Evolutionary conservation across 2,329 filamentous ascomycete genomes (phyloP).

Genomic region (Exophiala phaeomuriformis): DNA sequence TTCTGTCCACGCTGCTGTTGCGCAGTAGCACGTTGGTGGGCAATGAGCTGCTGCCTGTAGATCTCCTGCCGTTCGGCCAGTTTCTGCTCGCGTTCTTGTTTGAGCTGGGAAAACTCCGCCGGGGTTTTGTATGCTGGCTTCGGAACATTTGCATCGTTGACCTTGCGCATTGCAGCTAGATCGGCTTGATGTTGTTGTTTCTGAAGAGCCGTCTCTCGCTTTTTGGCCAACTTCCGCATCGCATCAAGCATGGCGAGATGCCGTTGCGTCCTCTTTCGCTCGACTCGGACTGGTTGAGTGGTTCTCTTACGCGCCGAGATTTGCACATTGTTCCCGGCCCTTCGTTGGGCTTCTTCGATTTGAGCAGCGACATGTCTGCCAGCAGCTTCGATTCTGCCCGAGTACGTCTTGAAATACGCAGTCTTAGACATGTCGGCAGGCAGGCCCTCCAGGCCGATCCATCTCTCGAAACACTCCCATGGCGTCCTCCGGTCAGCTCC

Average conservation of each 20-base stretch:
- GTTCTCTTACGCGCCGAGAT: slow-evolving; percentile 59
- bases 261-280: slow-evolving; percentile 76
- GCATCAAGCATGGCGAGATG: slow-evolving; percentile 85
- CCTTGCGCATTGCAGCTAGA: slow-evolving; percentile 73
- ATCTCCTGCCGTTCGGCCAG: slow-evolving; percentile 50
- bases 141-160: slow-evolving; percentile 50
- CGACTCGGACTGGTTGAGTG: slow-evolving; percentile 70
- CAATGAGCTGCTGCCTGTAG: slow-evolving; percentile 57
- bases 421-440: slow-evolving; percentile 92
- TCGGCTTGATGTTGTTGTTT: slow-evolving; percentile 78
- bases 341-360: slow-evolving; percentile 44
- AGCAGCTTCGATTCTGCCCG: slow-evolving; percentile 55
- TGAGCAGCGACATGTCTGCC: slow-evolving; percentile 53
- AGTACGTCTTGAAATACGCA: slow-evolving; percentile 80
- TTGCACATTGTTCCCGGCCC: slow-evolving; percentile 47
- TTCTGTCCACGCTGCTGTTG: slow-evolving; percentile 40
- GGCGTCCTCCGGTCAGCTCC: slow-evolving; percentile 84
- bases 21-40: slow-evolving; percentile 46
- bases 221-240: slow-evolving; percentile 92
- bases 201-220: slow-evolving; percentile 73
- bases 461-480: slow-evolving; percentile 98
- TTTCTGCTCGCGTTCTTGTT: slow-evolving; percentile 76
- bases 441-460: slow-evolving; percentile 84
- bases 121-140: slow-evolving; percentile 63
- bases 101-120: slow-evolving; percentile 81